A percentile compares a stretch with the other conserved stretches of the same genome.
These are phyloP conservation scores for Helicocarpus griseus DNA, from an alignment of 2,329 filamentous ascomycete genomes.

Conservation along the genomic window DNA sequence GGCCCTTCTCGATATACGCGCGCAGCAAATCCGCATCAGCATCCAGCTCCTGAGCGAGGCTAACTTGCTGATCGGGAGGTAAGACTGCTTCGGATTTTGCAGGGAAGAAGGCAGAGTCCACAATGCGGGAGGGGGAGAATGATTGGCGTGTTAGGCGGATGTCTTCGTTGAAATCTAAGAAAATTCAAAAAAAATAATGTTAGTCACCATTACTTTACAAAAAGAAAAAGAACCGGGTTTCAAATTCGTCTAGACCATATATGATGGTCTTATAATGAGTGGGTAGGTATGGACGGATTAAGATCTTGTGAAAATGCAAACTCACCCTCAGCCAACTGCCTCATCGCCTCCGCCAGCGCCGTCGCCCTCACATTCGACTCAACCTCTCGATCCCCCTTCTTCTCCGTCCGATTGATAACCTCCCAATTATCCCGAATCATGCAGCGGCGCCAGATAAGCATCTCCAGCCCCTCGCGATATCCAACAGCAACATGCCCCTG, in stretches of 20 bases:
- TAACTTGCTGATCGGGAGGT: conserved; percentile 48
- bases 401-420: conserved; percentile 64
- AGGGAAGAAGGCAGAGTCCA: conserved; percentile 13
- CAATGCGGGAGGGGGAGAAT: neutral
- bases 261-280: too few species aligned
- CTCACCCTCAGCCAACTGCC: conserved; percentile 55
- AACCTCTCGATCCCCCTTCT: conserved; percentile 61
- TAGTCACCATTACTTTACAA: too few species aligned
- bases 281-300: too few species aligned
- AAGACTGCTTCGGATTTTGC: conserved; percentile 21
- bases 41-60: conserved; percentile 61
- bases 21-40: conserved; percentile 60
- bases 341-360: conserved; percentile 57
- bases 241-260: too few species aligned
- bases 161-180: conserved; percentile 15
- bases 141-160: conserved; percentile 1
- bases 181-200: too few species aligned
- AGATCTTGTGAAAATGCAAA: neutral
- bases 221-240: too few species aligned
- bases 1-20: conserved; percentile 55
- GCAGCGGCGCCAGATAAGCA: conserved; percentile 79
- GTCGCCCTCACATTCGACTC: conserved; percentile 55
- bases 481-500: too few species aligned
- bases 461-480: conserved; percentile 46
- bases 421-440: conserved; percentile 80